These are phyloP conservation scores for Alternaria rosae DNA, from an alignment of 2,329 filamentous ascomycete genomes.

Conservation along the genomic window DNA sequence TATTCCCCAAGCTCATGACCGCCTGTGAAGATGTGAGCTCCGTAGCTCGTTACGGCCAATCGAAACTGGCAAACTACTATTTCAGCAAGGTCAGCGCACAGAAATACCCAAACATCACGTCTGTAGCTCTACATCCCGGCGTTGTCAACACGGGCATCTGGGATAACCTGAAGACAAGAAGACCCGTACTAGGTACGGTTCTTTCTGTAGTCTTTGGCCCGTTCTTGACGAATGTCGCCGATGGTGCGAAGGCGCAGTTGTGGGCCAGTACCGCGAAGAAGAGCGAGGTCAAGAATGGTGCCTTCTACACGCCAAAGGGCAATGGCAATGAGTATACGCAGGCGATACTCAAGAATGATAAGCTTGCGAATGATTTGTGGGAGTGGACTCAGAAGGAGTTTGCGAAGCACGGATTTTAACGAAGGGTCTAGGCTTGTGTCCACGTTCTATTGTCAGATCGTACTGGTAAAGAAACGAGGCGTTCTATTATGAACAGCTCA, in stretches of 20 bases:
- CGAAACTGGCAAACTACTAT: slow-evolving; percentile 58
- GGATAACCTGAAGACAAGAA: background rate
- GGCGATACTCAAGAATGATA: slow-evolving; percentile 13
- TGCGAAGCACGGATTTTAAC: slow-evolving; percentile 1
- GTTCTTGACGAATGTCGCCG: slow-evolving; percentile 10
- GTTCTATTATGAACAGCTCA: too few relatives aligned
- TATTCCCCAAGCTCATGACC: slow-evolving; percentile 43
- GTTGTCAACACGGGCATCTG: slow-evolving; percentile 47
- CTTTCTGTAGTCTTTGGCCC: background rate
- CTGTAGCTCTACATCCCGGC: slow-evolving; percentile 55
- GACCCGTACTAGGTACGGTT: background rate
- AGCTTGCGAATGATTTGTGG: slow-evolving; percentile 27
- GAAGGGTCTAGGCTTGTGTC: background rate
- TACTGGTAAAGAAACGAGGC: background rate
- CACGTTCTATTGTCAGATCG: background rate
- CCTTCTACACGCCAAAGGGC: slow-evolving; percentile 52
- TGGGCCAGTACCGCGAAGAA: slow-evolving; percentile 54
- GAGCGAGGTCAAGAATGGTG: slow-evolving; percentile 42
- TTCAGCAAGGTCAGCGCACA: slow-evolving; percentile 49
- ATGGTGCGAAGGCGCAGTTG: slow-evolving; percentile 45
- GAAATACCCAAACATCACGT: slow-evolving; percentile 52
- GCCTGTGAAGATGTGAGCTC: background rate
- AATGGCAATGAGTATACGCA: slow-evolving; percentile 6
- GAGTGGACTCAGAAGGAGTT: slow-evolving; percentile 33
- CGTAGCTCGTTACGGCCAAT: slow-evolving; percentile 49